Evolutionary conservation across 2,329 filamentous ascomycete genomes (phyloP).

Genomic region (Venturia oleaginea): DNA sequence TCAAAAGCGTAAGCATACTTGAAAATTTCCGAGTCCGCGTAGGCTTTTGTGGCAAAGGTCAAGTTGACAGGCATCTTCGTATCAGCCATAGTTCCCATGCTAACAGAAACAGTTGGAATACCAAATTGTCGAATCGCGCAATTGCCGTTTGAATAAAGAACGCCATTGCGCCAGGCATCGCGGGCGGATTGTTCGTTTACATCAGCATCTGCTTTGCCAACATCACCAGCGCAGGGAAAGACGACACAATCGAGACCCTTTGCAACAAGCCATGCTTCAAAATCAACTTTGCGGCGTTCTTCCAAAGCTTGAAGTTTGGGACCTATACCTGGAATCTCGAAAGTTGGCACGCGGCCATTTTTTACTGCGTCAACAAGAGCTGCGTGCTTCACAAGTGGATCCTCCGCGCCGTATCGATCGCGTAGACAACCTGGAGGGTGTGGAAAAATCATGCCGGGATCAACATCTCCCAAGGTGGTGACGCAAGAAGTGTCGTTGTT

Average conservation of each 20-base stretch:
- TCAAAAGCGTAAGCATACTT: constrained; percentile 21
- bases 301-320: constrained; percentile 35
- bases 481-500: constrained; percentile 31
- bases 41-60: constrained; percentile 39
- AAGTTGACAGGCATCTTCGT: constrained; percentile 41
- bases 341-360: constrained; percentile 24
- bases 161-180: constrained; percentile 37
- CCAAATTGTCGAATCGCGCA: constrained; percentile 42
- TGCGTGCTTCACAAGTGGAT: constrained; percentile 24
- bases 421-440: constrained; percentile 21
- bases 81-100: constrained; percentile 40
- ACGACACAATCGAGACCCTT: constrained; percentile 34
- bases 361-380: constrained; percentile 18
- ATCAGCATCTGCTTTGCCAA: constrained; percentile 38
- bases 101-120: constrained; percentile 40
- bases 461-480: constrained; percentile 25
- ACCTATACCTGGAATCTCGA: constrained; percentile 30
- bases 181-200: constrained; percentile 17
- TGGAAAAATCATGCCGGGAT: constrained; percentile 26
- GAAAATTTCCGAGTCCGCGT: constrained; percentile 30
- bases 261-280: constrained; percentile 22
- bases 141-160: constrained; percentile 43
- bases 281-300: constrained; percentile 14
- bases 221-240: constrained; percentile 40
- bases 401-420: constrained; percentile 23